Base-by-base conservation (phyloP, 331 rosid species). In the Rosa hybrid region DNA sequence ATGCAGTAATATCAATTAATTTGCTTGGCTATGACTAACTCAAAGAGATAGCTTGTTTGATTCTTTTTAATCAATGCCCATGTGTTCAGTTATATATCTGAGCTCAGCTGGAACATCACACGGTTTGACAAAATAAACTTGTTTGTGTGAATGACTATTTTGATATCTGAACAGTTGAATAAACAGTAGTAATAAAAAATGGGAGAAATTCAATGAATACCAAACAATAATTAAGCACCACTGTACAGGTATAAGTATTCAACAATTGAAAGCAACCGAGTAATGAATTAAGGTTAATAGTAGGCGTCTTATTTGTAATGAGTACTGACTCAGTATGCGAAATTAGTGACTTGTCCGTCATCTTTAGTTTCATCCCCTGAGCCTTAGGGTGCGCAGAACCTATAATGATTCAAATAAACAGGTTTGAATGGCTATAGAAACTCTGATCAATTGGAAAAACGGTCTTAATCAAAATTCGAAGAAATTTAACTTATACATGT, bases 81-180 rank as follows among this genome's bases (percentile, higher is more conserved):
- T 5, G 8, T 5, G 8, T 42, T 42, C 45, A 5, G 45, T 42
- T 48, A 48, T 48, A 48, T 8, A 23, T 12, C 17, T 21, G 67
- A 60, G 38, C 67, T 60, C 67, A 60, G 30, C 38, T 9, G 4
- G 67, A 38, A 60, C 34, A 59, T 60, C 67, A 60, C 67, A 12
- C 38, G 67, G 67, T 60, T 60, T 60, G 67, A 60, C 67, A 60
- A 59, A 59, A n/a, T 57, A 21, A 57, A 57, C 12, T 57, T 21
- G 25, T 34, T 34, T 34, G 62, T 56, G 21, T n/a, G 30, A n/a
- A 57, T 57, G 64, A 5, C 12, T 57, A 21, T n/a, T n/a, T 34
- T 34, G 38, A 34, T 34, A 20, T 57, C 30, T n/a, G 64, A 57
- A 20, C 3, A 9, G 10, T 57, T n/a, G 30, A 27, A 7, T 21